A percentile compares a stretch with the other conserved stretches of the same genome.
These are phyloP conservation scores for Stephania yunnanensis DNA, from an alignment of 164 flowering plant genomes.

Conservation along the genomic window DNA sequence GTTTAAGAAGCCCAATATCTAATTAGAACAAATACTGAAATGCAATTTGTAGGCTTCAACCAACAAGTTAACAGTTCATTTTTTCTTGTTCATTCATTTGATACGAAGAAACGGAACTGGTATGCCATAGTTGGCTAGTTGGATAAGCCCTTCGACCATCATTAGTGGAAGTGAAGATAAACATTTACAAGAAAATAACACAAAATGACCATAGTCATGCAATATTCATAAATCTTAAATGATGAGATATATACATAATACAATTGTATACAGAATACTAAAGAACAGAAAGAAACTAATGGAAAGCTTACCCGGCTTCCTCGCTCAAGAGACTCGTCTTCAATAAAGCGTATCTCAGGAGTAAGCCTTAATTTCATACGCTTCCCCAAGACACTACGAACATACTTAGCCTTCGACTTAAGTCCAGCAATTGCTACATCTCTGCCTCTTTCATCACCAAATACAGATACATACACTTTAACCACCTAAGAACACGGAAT, in stretches of 20 bases:
- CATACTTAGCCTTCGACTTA: constrained; percentile 89
- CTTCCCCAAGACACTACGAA: constrained; percentile 68
- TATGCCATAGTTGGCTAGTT: too few species aligned
- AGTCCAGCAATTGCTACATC: constrained; percentile 85
- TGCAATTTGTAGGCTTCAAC: too few species aligned
- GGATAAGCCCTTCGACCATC: too few species aligned
- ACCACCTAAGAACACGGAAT: constrained; percentile 52
- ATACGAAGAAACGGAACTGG: too few species aligned
- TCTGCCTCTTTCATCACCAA: constrained; percentile 91
- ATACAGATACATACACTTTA: constrained; percentile 91
- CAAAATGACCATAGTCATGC: neutral
- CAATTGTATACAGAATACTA: neutral
- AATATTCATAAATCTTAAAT: neutral
- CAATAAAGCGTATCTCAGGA: constrained; percentile 88
- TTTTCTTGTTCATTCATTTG: too few species aligned
- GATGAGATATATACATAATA: neutral
- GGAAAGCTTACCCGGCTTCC: constrained; percentile 81
- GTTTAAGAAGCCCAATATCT: too few species aligned
- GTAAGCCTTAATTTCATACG: constrained; percentile 89
- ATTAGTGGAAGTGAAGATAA: too few species aligned
- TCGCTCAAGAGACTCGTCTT: constrained; percentile 83
- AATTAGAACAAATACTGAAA: too few species aligned
- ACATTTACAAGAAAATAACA: too few species aligned
- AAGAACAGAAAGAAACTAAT: neutral
- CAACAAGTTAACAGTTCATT: too few species aligned